Base-by-base conservation (phyloP, 1,284 basidiomycete genomes). In the Cryptococcus depauperatus region DNA sequence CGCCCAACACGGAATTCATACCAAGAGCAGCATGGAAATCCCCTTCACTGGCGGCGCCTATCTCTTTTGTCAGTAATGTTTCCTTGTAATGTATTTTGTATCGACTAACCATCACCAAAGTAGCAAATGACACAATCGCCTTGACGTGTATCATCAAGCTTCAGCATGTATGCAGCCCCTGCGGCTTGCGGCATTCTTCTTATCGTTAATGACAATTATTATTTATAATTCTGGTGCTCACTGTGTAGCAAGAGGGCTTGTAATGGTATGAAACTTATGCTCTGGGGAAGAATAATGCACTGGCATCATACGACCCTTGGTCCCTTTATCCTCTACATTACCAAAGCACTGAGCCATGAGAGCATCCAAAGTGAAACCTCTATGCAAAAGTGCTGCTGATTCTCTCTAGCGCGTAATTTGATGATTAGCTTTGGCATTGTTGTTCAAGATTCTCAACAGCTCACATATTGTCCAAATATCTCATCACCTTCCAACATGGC, bases 201-300 rank as follows among this genome's bases (percentile, higher is more conserved):
- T 9, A 22, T 28, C 10, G 25, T 28, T 26, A 40, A 18, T 26
- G 11, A 16, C 13, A 16, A 27, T 16, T 19, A 13, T n/a, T 13
- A 13, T 22, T 3, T 22, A 35, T 37, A 22, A 19, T 21, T 9
- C 10, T 7, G 5, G n/a, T n/a, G 18, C 60, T 52, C 41, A 64
- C 71, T 96, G 91, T 0, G 91, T 96, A 2, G 85, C 87, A n/a
- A 96, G 76, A 1, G 91, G 86, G 9, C 86, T 90, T 4, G 90
- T 93, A 52, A 96, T 92, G 25, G 86, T 89, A 69, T 92, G 87
- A 66, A 93, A 93, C 65, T 93, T 89, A 53, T 85, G 79, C 47
- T 81, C 73, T 2, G 78, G 76, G 4, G 88, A 89, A 7, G 87
- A 85, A 67, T 91, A 90, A 64, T 96, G 91, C 43, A 88, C 82